Conservation (phyloP, 2,329 filamentous ascomycete genomes). For the Thermomyces lanuginosus region DNA sequence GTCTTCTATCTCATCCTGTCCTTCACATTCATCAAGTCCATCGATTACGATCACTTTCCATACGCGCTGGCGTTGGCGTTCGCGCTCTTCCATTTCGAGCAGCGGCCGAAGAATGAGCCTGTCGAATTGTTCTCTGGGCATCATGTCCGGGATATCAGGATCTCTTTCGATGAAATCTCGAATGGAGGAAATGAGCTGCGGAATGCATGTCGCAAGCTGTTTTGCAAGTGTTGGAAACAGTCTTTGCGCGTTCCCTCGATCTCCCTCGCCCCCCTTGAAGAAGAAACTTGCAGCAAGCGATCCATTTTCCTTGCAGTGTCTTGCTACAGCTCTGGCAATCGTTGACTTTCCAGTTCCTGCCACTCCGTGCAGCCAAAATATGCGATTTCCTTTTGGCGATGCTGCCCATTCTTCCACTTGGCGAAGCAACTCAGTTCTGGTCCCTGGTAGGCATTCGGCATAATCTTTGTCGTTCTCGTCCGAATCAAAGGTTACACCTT, state of each 20-base stretch:
- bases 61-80: background rate
- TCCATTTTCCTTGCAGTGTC: background rate
- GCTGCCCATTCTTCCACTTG: background rate
- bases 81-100: background rate
- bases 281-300: conserved; percentile 4
- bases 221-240: conserved; percentile 24
- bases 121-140: conserved; percentile 13
- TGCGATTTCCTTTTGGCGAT: conserved; percentile 2
- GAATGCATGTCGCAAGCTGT: conserved; percentile 16
- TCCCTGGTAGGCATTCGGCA: conserved; percentile 2
- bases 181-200: conserved; percentile 11
- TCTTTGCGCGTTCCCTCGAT: conserved; percentile 19
- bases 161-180: conserved; percentile 8
- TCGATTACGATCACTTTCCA: conserved; percentile 14
- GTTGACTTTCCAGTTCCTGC: conserved; percentile 4
- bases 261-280: conserved; percentile 17
- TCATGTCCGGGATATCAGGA: conserved; percentile 8
- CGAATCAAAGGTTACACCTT: conserved; percentile 2
- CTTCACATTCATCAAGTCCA: conserved; percentile 16
- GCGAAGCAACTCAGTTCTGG: background rate
- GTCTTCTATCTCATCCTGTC: conserved; percentile 4
- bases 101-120: conserved; percentile 14
- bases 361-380: conserved; percentile 17
- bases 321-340: conserved; percentile 1
- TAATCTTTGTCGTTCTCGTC: conserved; percentile 1